Conservation (phyloP, 306 rosid species). For the Rosa persica region DNA sequence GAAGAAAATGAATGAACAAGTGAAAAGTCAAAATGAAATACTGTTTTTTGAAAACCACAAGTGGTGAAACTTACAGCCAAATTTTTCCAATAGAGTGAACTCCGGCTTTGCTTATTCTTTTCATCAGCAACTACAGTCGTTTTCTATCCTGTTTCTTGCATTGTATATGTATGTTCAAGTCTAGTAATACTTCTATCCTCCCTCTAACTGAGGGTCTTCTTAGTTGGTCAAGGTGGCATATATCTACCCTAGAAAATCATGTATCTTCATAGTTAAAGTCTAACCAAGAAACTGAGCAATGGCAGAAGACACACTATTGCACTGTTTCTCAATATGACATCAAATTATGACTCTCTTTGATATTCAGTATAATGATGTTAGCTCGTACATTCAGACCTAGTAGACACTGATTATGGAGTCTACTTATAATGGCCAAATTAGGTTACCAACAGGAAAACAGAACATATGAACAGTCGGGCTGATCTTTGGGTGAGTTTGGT, state of each 20-base stretch:
- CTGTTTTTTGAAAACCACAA: too few species aligned
- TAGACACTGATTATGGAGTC: not conserved
- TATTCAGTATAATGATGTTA: not conserved
- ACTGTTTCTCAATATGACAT: not conserved
- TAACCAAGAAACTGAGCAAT: not conserved
- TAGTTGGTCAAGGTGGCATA: conserved; percentile 4
- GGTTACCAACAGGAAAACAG: not conserved
- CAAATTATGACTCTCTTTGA: not conserved
- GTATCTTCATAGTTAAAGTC: not conserved
- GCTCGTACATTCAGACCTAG: not conserved
- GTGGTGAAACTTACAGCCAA: too few species aligned
- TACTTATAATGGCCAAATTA: not conserved
- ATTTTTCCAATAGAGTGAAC: too few species aligned
- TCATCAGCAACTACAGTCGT: not conserved
- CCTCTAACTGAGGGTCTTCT: not conserved
- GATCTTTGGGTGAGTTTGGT: too few species aligned
- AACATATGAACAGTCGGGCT: not conserved
- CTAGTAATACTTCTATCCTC: not conserved
- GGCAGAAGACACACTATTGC: not conserved
- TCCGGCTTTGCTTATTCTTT: too few species aligned
- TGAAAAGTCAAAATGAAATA: too few species aligned
- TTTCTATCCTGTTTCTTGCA: not conserved
- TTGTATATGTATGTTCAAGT: not conserved
- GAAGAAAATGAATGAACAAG: too few species aligned
- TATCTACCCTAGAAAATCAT: not conserved